These are phyloP conservation scores for Penicillium nordicum DNA, from an alignment of 2,329 filamentous ascomycete species.

Conservation along the genomic window DNA sequence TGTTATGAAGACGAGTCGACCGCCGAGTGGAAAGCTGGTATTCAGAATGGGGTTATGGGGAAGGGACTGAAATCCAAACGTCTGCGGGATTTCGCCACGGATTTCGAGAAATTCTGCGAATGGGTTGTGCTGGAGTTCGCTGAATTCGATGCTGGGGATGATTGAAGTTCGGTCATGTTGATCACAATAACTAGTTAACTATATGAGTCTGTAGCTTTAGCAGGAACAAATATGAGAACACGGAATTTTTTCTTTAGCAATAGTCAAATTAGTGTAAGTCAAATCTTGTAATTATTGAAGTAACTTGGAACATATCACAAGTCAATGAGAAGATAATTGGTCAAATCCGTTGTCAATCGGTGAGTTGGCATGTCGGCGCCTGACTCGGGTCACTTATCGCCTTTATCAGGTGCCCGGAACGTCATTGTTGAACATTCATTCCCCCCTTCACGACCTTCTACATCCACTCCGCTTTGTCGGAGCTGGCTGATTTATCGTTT, in stretches of 20 bases:
- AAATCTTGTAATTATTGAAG: not conserved
- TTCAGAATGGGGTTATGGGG: conserved; percentile 72
- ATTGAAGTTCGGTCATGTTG: conserved; percentile 21
- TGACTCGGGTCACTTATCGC: conserved; percentile 26
- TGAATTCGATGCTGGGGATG: conserved; percentile 46
- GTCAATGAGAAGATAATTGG: not conserved
- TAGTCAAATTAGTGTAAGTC: not conserved
- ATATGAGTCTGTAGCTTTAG: not conserved
- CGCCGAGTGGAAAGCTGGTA: conserved; percentile 67
- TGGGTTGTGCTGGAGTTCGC: conserved; percentile 81
- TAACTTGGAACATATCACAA: not conserved
- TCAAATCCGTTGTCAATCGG: not conserved
- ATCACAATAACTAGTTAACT: conserved; percentile 6
- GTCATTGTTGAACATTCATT: conserved; percentile 27
- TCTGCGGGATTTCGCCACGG: conserved; percentile 71
- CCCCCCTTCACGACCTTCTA: conserved; percentile 9
- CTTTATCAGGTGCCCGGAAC: conserved; percentile 26
- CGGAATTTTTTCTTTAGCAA: not conserved
- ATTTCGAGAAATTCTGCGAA: conserved; percentile 87
- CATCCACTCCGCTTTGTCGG: conserved; percentile 5
- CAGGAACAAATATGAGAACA: not conserved
- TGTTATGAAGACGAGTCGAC: conserved; percentile 75
- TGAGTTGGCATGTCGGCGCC: conserved; percentile 13
- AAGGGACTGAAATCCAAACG: conserved; percentile 66
- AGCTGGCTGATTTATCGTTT: conserved; percentile 3